phyloP scores from a whole-genome alignment of 805 yeast genomes.

The Pichia insulana region DNA sequence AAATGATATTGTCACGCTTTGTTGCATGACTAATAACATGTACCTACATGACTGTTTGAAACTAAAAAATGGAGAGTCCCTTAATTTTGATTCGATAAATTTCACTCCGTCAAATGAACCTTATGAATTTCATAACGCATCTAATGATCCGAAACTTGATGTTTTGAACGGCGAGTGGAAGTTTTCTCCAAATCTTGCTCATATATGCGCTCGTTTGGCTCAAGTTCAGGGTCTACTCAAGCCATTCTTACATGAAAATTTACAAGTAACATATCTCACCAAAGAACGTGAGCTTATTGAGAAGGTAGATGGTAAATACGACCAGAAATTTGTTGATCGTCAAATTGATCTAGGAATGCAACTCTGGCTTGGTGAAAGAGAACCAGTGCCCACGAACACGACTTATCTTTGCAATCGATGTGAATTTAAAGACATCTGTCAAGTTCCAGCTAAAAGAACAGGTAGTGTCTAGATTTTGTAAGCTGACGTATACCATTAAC shows the following conservation, averaged over 20 bases:
- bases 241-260: slow-evolving; percentile 31
- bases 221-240: slow-evolving; percentile 35
- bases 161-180: slow-evolving; percentile 34
- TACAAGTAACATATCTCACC: slow-evolving; percentile 26
- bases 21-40: slow-evolving; percentile 31
- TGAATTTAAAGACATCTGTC: slow-evolving; percentile 28
- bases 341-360: slow-evolving; percentile 29
- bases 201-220: slow-evolving; percentile 46
- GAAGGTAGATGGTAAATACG: slow-evolving; percentile 30
- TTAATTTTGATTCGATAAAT: slow-evolving; percentile 33
- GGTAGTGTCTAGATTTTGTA: not conserved
- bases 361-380: slow-evolving; percentile 54
- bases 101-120: not conserved
- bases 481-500: too few species aligned
- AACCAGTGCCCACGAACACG: slow-evolving; percentile 37
- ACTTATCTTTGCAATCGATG: slow-evolving; percentile 43
- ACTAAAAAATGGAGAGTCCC: slow-evolving; percentile 36
- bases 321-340: slow-evolving; percentile 23
- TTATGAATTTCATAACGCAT: not conserved
- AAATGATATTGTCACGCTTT: slow-evolving; percentile 30
- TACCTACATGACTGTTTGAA: slow-evolving; percentile 35
- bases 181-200: slow-evolving; percentile 45
- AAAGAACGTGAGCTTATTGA: not conserved
- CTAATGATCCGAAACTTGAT: not conserved
- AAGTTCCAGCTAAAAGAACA: slow-evolving; percentile 1